Percentiles rank a stretch among this genome's conserved stretches.
phyloP scores from a whole-genome alignment of 139 green algal species.

The Chlamydomonas urium region DNA sequence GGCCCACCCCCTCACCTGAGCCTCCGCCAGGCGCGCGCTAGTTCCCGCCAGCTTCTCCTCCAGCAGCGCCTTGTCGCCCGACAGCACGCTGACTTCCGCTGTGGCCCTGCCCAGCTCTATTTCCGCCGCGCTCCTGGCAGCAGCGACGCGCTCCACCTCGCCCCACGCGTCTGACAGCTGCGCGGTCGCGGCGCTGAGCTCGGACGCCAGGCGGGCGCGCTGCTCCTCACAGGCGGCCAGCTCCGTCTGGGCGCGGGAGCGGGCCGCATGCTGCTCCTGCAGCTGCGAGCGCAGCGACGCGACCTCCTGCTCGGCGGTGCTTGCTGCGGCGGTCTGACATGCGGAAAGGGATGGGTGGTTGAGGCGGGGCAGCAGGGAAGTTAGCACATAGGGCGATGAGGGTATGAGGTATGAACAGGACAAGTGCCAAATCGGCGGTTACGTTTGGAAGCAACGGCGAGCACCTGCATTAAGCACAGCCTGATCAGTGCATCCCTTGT shows the following conservation, averaged over 20 bases:
- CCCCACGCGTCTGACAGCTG: slow-evolving; percentile 18
- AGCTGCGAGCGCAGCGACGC: no score
- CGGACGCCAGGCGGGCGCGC: slow-evolving; percentile 8
- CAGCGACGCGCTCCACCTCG: slow-evolving; percentile 24
- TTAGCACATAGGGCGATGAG: no score
- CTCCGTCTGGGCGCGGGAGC: slow-evolving; percentile 5
- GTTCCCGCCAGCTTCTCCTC: slow-evolving; percentile 15
- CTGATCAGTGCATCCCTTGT: no score
- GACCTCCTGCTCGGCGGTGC: no score
- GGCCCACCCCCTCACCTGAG: no score
- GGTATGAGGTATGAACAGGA: no score
- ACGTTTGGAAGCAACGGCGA: no score
- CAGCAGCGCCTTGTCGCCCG: slow-evolving; percentile 16
- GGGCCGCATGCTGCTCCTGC: slow-evolving; percentile 17
- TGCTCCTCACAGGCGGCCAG: slow-evolving; percentile 30
- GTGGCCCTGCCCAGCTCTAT: slow-evolving; percentile 19
- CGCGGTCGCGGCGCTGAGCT: slow-evolving; percentile 26
- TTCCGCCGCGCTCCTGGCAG: slow-evolving; percentile 4
- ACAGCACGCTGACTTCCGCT: background rate
- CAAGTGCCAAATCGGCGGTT: no score
- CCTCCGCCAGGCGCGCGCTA: background rate
- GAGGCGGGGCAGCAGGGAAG: no score
- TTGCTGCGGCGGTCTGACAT: no score
- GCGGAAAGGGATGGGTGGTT: no score
- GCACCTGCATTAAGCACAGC: no score